Evolutionary conservation across 331 rosid species (phyloP).

Genomic region (Ulmus americana): DNA sequence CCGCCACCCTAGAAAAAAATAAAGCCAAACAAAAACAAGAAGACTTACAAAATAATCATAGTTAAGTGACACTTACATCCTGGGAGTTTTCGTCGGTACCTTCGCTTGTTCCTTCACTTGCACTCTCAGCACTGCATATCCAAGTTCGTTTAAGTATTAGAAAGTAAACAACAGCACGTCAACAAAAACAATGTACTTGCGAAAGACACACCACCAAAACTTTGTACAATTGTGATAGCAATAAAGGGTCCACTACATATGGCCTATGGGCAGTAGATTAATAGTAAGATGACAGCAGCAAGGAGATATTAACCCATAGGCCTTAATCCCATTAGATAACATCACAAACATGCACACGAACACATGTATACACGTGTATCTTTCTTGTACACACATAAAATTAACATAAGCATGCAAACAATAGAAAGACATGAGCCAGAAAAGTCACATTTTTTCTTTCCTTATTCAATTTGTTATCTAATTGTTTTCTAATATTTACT

Average conservation of each 20-base stretch:
- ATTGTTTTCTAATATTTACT: too few species aligned
- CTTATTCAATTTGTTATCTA: too few species aligned
- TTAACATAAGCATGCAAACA: too few species aligned
- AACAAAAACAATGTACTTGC: constrained; percentile 11
- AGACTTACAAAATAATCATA: background rate
- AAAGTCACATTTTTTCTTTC: too few species aligned
- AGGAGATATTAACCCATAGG: too few species aligned
- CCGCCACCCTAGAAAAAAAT: background rate
- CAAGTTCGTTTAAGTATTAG: constrained; percentile 34
- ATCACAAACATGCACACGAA: too few species aligned
- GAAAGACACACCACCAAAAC: background rate
- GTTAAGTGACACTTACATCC: constrained; percentile 53
- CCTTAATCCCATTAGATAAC: too few species aligned
- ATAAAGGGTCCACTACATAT: background rate
- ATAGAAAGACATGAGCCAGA: too few species aligned
- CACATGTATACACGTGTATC: too few species aligned
- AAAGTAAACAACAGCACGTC: constrained; percentile 15
- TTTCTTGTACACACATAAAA: too few species aligned
- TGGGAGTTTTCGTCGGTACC: constrained; percentile 90
- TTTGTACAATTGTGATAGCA: background rate
- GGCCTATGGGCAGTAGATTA: background rate
- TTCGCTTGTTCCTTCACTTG: constrained; percentile 85
- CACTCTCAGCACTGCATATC: constrained; percentile 88
- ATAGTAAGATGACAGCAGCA: too few species aligned
- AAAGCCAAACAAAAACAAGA: background rate